Conservation (phyloP, 768 basidiomycete genomes). For the Hygrocybe punicea region DNA sequence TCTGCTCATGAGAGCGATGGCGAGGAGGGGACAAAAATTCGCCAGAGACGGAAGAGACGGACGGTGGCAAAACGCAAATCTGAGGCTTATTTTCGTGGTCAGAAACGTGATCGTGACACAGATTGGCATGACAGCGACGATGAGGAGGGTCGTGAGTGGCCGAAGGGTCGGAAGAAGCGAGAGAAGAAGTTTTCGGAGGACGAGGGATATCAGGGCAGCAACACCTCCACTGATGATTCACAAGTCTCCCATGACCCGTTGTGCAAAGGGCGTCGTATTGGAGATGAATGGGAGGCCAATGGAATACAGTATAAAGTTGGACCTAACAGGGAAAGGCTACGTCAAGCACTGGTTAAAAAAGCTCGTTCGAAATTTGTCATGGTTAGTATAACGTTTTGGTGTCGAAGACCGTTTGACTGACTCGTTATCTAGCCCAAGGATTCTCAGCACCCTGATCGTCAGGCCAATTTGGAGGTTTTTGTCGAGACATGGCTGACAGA, state of each 20-base stretch:
- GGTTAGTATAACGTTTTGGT: constrained; percentile 43
- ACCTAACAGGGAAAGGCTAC: constrained; percentile 62
- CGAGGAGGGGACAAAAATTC: constrained; percentile 27
- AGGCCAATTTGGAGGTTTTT: constrained; percentile 64
- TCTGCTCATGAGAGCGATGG: constrained; percentile 38
- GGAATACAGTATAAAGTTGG: constrained; percentile 71
- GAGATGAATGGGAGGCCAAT: constrained; percentile 74
- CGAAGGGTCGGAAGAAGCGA: constrained; percentile 44
- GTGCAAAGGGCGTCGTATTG: constrained; percentile 58
- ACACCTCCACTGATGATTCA: constrained; percentile 50
- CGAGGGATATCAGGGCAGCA: constrained; percentile 39
- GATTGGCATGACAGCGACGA: constrained; percentile 47
- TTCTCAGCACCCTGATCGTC: constrained; percentile 72
- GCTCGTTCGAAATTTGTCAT: constrained; percentile 66
- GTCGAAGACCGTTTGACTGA: constrained; percentile 1
- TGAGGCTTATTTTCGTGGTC: constrained; percentile 48
- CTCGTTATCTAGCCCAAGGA: constrained; percentile 57
- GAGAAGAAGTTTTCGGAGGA: constrained; percentile 43
- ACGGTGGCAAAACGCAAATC: constrained; percentile 49
- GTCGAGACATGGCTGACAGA: constrained; percentile 80
- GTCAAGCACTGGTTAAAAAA: constrained; percentile 69
- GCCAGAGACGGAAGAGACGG: constrained; percentile 51
- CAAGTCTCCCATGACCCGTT: constrained; percentile 44
- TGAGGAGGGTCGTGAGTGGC: constrained; percentile 21
- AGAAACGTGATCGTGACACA: constrained; percentile 63